Conservation (phyloP, 306 rosid genomes). For the Casuarina glauca region DNA sequence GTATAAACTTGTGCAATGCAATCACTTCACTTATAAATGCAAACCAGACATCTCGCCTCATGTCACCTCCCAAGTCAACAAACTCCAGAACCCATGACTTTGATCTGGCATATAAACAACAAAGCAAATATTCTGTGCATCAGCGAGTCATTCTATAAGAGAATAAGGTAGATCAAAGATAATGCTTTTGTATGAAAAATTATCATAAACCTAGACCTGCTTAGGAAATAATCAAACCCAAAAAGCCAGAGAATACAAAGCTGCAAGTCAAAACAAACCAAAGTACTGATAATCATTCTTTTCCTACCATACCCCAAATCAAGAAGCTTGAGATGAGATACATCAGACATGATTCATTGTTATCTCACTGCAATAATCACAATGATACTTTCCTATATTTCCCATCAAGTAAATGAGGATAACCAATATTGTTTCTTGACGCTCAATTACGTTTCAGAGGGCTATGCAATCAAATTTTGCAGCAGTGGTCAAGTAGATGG, state of each 20-base stretch:
- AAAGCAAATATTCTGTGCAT: conserved; percentile 12
- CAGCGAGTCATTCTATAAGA: conserved; percentile 27
- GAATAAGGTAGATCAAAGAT: not conserved
- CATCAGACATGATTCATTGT: not conserved
- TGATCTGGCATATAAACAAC: conserved; percentile 44
- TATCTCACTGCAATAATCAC: not conserved
- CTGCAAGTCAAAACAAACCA: not conserved
- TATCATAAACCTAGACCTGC: not conserved
- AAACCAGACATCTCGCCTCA: conserved; percentile 97
- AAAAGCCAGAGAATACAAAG: not conserved
- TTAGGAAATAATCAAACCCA: not conserved
- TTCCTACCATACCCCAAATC: not conserved
- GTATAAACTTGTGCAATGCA: conserved; percentile 68
- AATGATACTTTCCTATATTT: not conserved
- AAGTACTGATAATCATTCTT: not conserved
- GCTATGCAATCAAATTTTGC: not conserved
- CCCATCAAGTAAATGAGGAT: not conserved
- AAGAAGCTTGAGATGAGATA: conserved; percentile 1
- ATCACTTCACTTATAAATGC: conserved; percentile 80
- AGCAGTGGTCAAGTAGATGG: not conserved
- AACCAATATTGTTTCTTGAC: not conserved
- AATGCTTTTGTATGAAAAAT: not conserved
- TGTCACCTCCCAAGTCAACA: conserved; percentile 96
- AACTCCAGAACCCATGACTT: conserved; percentile 82
- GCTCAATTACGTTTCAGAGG: not conserved